Evolutionary conservation across 2,329 filamentous ascomycete genomes (phyloP).

Genomic region (Davidsoniella neocaledoniae): DNA sequence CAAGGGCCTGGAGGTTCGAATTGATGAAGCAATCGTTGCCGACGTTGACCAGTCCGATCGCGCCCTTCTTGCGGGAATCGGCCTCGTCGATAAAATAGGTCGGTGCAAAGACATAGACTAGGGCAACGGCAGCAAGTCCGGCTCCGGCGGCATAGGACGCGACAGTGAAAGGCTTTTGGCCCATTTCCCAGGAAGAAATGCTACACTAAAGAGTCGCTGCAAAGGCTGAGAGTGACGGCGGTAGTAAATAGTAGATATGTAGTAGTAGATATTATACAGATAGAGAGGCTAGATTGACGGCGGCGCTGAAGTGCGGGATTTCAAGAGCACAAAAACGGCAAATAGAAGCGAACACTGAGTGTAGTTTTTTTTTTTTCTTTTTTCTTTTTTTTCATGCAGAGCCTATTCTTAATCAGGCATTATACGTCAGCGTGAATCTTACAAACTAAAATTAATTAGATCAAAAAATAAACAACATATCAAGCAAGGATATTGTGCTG

Average conservation of each 20-base stretch:
- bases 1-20: slow-evolving; percentile 82
- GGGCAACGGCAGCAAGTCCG: slow-evolving; percentile 80
- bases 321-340: background rate
- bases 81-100: slow-evolving; percentile 84
- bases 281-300: background rate
- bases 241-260: background rate
- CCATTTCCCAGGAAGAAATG: slow-evolving; percentile 17
- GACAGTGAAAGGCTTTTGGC: slow-evolving; percentile 21
- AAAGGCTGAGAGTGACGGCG: background rate
- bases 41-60: slow-evolving; percentile 75
- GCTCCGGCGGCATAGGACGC: slow-evolving; percentile 91
- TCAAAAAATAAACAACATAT: no score
- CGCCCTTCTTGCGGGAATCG: slow-evolving; percentile 57
- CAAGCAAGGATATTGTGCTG: no score
- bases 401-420: no score
- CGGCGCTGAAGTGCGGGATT: background rate
- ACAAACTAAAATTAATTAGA: no score
- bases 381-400: background rate
- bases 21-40: slow-evolving; percentile 98
- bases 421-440: no score
- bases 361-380: background rate
- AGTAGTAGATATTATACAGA: background rate
- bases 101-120: slow-evolving; percentile 96
- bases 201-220: background rate
- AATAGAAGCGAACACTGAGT: background rate